phyloP scores from a whole-genome alignment of 2,329 filamentous ascomycete genomes.

The Aspergillus quadrilineatus region DNA sequence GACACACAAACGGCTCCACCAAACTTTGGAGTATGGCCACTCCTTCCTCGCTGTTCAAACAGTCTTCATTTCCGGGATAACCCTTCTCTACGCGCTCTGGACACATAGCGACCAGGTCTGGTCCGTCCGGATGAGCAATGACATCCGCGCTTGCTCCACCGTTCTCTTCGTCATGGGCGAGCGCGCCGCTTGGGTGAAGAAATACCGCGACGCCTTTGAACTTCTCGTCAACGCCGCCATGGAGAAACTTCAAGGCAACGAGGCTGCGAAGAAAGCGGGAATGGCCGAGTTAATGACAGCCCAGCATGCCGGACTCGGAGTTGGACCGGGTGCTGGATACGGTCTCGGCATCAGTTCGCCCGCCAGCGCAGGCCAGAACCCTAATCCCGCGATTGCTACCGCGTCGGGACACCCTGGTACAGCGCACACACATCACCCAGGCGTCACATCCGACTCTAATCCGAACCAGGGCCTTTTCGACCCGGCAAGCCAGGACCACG shows the following conservation, averaged over 20 bases:
- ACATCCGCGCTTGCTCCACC: slow-evolving; percentile 51
- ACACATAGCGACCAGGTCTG: slow-evolving; percentile 48
- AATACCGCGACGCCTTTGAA: slow-evolving; percentile 51
- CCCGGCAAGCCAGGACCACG: slow-evolving; percentile 31
- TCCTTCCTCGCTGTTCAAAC: slow-evolving; percentile 42
- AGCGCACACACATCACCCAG: background rate
- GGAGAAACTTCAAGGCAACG: slow-evolving; percentile 46
- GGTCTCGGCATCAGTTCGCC: background rate
- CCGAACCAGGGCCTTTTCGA: slow-evolving; percentile 8
- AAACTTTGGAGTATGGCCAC: slow-evolving; percentile 41
- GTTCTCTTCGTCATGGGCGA: slow-evolving; percentile 54
- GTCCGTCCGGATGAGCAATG: slow-evolving; percentile 51
- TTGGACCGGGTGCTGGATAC: slow-evolving; percentile 18
- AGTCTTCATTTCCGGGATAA: slow-evolving; percentile 41
- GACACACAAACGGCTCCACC: slow-evolving; percentile 38
- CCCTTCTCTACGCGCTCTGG: slow-evolving; percentile 39
- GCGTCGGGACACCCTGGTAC: background rate
- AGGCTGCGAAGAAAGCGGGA: slow-evolving; percentile 33
- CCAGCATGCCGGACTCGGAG: slow-evolving; percentile 24
- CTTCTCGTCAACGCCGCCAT: slow-evolving; percentile 49
- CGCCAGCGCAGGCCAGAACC: background rate
- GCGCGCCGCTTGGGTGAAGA: slow-evolving; percentile 49
- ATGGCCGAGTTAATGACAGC: slow-evolving; percentile 44
- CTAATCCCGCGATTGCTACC: background rate
- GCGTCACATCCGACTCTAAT: slow-evolving; percentile 13